Evolutionary conservation across 495 filamentous ascomycete species (phyloP).

Genomic region (Tuber microsphaerosporum): DNA sequence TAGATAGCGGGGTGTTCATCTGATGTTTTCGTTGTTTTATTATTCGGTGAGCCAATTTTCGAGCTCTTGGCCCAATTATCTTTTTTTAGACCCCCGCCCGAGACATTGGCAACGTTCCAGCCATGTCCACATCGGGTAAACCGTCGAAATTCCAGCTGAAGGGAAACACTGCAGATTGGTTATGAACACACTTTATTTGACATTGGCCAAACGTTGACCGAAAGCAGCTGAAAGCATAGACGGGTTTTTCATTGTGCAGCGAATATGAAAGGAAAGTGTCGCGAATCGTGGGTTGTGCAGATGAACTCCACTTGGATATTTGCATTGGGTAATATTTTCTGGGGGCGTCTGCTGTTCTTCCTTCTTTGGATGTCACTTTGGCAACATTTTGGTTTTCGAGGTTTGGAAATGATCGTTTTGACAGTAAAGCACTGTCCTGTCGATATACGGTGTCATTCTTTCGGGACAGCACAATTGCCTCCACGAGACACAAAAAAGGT

Average conservation of each 20-base stretch:
- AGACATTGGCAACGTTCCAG: slow-evolving; percentile 1
- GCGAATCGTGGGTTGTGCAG: neutral
- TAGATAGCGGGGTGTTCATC: neutral
- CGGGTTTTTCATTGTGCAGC: neutral
- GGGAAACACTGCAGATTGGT: neutral
- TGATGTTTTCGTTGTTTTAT: neutral
- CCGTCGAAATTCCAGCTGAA: neutral
- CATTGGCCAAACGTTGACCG: neutral
- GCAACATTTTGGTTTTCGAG: neutral
- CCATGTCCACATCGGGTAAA: neutral
- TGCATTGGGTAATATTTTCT: neutral
- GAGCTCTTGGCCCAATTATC: neutral
- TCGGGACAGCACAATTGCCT: neutral
- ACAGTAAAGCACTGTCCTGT: neutral
- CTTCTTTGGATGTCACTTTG: too few relatives aligned
- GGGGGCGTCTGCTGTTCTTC: too few relatives aligned
- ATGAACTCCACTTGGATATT: neutral
- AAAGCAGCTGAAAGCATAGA: neutral
- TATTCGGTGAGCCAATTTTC: neutral
- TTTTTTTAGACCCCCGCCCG: neutral
- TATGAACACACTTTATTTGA: neutral
- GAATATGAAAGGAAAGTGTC: neutral
- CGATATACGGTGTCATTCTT: too few relatives aligned
- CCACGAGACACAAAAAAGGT: neutral
- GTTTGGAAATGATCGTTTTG: neutral